phyloP scores from a whole-genome alignment of 129 eudicot genomes.

The Escallonia herrerae region DNA sequence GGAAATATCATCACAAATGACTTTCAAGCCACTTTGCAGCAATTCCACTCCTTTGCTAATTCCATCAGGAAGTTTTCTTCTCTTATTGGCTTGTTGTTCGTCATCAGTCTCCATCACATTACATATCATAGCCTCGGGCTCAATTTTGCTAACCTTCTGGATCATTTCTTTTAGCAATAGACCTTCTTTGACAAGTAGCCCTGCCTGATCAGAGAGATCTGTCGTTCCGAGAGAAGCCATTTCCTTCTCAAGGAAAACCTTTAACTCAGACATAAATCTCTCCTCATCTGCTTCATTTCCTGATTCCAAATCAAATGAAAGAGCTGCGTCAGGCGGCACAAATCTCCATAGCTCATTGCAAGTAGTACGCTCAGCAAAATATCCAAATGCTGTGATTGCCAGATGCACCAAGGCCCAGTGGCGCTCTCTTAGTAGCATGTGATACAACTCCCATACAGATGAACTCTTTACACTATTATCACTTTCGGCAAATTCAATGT shows the following conservation, averaged over 20 bases:
- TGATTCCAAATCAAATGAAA: slow-evolving; percentile 60
- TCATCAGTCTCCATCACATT: slow-evolving; percentile 49
- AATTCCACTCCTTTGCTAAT: slow-evolving; percentile 62
- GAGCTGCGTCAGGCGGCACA: slow-evolving; percentile 82
- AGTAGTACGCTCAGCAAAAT: slow-evolving; percentile 77
- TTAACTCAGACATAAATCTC: slow-evolving; percentile 83
- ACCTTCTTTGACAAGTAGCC: slow-evolving; percentile 47
- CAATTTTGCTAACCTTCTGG: slow-evolving; percentile 13
- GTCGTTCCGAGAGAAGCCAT: slow-evolving; percentile 35
- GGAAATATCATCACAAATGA: slow-evolving; percentile 53
- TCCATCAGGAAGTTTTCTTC: slow-evolving; percentile 64
- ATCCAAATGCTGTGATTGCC: slow-evolving; percentile 69
- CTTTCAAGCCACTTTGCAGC: slow-evolving; percentile 68
- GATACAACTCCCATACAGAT: slow-evolving; percentile 65
- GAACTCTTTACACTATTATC: slow-evolving; percentile 40
- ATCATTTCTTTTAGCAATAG: slow-evolving; percentile 37
- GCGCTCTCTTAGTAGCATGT: slow-evolving; percentile 68
- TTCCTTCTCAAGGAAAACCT: slow-evolving; percentile 78
- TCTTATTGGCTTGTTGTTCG: slow-evolving; percentile 35
- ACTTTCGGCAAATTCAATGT: slow-evolving; percentile 44
- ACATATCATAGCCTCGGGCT: slow-evolving; percentile 12
- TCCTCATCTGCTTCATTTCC: slow-evolving; percentile 61
- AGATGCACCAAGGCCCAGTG: slow-evolving; percentile 90
- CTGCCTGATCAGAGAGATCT: slow-evolving; percentile 25
- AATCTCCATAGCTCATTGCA: slow-evolving; percentile 86